phyloP scores from a whole-genome alignment of 2,329 filamentous ascomycete genomes.

The Pyrenophora graminea region DNA sequence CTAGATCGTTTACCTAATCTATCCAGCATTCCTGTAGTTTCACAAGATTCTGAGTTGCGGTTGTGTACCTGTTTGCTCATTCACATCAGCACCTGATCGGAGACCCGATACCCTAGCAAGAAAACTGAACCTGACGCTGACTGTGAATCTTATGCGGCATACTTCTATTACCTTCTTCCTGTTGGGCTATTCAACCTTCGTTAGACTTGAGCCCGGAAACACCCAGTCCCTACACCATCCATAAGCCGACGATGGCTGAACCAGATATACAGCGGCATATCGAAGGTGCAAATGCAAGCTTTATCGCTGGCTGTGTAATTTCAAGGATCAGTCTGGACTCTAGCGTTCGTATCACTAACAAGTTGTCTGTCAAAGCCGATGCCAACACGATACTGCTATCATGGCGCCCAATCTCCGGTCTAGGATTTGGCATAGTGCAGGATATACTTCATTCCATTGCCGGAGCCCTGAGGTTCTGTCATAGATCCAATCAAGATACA shows the following conservation, averaged over 20 bases:
- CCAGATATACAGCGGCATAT: constrained; percentile 5
- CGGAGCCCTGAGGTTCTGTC: constrained; percentile 4
- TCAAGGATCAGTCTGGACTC: constrained; percentile 2
- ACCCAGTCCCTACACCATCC: background rate
- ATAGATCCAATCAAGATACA: background rate
- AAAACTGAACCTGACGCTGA: too few relatives aligned
- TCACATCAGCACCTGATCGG: too few relatives aligned
- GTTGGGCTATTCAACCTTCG: too few relatives aligned
- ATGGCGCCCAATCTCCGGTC: constrained; percentile 1
- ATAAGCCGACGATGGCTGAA: background rate
- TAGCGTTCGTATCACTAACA: constrained; percentile 5
- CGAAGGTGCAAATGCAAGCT: constrained; percentile 6
- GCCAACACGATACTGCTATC: constrained; percentile 12
- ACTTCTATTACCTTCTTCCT: too few relatives aligned
- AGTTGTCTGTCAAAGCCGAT: constrained; percentile 10
- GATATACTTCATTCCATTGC: background rate
- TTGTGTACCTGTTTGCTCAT: too few relatives aligned
- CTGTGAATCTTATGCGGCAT: too few relatives aligned
- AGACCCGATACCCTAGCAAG: too few relatives aligned
- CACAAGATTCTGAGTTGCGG: too few relatives aligned
- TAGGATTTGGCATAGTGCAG: background rate
- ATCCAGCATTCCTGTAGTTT: too few relatives aligned
- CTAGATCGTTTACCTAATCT: too few relatives aligned
- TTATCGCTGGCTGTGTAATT: constrained; percentile 5
- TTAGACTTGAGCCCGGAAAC: too few relatives aligned